Percentiles rank a stretch among this genome's conserved stretches.
Conservation (phyloP, 2,329 filamentous ascomycete species). For the Trichophyton rubrum region DNA sequence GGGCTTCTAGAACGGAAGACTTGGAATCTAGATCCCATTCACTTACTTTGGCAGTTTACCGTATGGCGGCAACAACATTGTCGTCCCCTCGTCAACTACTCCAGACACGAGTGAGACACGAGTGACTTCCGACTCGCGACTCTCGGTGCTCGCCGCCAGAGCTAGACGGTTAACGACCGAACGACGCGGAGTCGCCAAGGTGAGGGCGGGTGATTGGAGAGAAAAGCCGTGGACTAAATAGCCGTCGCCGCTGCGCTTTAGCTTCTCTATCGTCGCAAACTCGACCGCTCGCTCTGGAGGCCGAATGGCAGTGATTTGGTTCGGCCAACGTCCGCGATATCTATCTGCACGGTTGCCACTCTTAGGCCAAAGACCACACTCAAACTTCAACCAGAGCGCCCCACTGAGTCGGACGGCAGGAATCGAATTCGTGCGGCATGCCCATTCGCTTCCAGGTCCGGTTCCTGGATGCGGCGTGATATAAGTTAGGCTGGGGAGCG, state of each 20-base stretch:
- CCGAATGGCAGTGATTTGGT: background rate
- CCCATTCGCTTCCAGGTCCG: background rate
- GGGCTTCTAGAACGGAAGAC: background rate
- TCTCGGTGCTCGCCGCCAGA: background rate
- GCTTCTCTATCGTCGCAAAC: background rate
- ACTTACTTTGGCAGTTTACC: background rate
- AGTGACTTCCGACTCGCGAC: background rate
- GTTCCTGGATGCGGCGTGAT: background rate
- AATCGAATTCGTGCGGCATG: background rate
- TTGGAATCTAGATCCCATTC: background rate
- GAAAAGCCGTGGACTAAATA: constrained; percentile 1
- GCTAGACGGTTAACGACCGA: background rate
- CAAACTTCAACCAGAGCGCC: background rate
- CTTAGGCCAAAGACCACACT: background rate
- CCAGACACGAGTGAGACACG: background rate
- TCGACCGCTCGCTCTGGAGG: background rate
- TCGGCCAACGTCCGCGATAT: constrained; percentile 2
- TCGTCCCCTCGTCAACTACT: background rate
- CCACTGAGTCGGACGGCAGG: background rate
- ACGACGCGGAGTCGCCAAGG: background rate
- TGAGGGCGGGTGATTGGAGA: background rate
- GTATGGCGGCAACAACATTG: background rate
- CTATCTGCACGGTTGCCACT: background rate
- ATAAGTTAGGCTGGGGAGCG: background rate
- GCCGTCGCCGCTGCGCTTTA: background rate